These are phyloP conservation scores for Thelonectria blattea DNA, from an alignment of 2,329 filamentous ascomycete genomes.

Conservation along the genomic window DNA sequence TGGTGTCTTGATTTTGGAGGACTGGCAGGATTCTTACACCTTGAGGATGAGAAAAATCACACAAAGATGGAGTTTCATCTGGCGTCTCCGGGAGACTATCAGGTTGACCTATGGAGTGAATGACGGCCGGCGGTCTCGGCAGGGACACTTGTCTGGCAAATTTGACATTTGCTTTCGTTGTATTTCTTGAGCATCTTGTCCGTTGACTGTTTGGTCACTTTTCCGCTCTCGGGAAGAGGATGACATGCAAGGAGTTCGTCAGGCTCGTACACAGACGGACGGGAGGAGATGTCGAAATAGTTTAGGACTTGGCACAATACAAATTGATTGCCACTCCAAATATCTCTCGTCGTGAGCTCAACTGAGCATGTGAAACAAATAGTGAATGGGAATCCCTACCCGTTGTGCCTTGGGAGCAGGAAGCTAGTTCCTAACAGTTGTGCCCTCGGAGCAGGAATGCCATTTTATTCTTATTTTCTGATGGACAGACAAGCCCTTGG, in stretches of 20 bases:
- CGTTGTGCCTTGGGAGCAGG: too few species aligned
- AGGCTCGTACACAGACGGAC: constrained; percentile 18
- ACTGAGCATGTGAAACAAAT: too few species aligned
- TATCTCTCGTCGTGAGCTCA: not conserved
- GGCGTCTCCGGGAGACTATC: constrained; percentile 35
- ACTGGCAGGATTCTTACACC: constrained; percentile 39
- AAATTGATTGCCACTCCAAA: constrained; percentile 31
- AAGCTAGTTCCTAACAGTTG: too few species aligned
- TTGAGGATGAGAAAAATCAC: constrained; percentile 39
- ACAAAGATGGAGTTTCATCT: constrained; percentile 28
- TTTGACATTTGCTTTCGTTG: constrained; percentile 42
- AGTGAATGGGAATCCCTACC: too few species aligned
- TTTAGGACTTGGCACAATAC: constrained; percentile 41
- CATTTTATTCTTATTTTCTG: too few species aligned
- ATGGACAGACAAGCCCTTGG: too few species aligned
- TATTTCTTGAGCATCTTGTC: constrained; percentile 35
- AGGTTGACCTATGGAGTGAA: constrained; percentile 31
- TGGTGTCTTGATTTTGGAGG: constrained; percentile 29
- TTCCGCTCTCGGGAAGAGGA: constrained; percentile 13
- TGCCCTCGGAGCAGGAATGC: too few species aligned
- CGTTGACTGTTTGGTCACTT: constrained; percentile 19
- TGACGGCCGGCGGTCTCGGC: constrained; percentile 37
- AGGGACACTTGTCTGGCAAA: constrained; percentile 39
- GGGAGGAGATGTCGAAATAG: constrained; percentile 38
- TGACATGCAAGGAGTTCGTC: constrained; percentile 7